Percentiles rank a stretch among this genome's conserved stretches.
These are phyloP conservation scores for Cymodocea nodosa DNA, from an alignment of 116 monocot species.

Conservation along the genomic window DNA sequence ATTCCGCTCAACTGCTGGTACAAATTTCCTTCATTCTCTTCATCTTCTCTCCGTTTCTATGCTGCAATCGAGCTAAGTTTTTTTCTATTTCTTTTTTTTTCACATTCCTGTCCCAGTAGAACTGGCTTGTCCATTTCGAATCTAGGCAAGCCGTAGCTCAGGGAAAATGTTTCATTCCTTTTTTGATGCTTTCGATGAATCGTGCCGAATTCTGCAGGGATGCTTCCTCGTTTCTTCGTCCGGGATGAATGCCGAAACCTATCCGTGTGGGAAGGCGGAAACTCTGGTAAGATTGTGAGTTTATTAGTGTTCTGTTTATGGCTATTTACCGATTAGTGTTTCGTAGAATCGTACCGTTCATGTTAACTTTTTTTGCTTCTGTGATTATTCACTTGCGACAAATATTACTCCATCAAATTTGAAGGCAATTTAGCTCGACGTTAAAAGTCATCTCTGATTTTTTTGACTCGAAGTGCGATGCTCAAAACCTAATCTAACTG, in stretches of 20 bases:
- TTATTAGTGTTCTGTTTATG: background rate
- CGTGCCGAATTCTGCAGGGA: constrained; percentile 38
- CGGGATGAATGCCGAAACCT: constrained; percentile 39
- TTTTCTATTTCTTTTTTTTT: no score
- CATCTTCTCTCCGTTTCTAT: background rate
- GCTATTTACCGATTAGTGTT: background rate
- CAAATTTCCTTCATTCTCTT: background rate
- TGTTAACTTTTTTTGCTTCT: background rate
- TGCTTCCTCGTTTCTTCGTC: constrained; percentile 78
- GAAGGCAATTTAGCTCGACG: no score
- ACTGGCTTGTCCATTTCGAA: constrained; percentile 1
- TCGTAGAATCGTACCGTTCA: background rate
- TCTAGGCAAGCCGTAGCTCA: background rate
- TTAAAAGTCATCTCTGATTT: no score
- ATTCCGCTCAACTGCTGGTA: constrained; percentile 70
- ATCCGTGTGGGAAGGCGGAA: constrained; percentile 63
- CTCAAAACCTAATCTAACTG: no score
- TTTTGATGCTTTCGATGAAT: background rate
- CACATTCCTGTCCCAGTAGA: background rate
- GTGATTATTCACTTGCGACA: background rate
- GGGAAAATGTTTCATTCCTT: background rate
- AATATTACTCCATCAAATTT: no score
- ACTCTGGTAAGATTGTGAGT: constrained; percentile 27
- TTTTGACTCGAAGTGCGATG: no score
- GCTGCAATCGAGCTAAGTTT: background rate